These are phyloP conservation scores for Fraxinus xanthoxyloides DNA, from an alignment of 305 asterid species.

Conservation along the genomic window DNA sequence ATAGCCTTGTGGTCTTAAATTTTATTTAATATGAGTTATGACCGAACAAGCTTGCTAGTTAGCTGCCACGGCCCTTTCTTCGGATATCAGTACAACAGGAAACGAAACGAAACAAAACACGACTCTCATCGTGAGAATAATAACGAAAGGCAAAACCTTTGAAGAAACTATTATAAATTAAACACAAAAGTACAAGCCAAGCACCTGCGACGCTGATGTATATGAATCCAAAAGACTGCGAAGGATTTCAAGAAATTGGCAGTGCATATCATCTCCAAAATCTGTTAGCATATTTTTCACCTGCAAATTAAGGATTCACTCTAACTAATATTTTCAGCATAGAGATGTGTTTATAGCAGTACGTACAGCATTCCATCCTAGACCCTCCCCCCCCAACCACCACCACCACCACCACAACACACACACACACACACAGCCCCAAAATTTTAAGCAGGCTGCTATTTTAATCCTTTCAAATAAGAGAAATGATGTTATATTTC, in stretches of 20 bases:
- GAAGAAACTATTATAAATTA: conserved; percentile 7
- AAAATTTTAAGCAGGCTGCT: background rate
- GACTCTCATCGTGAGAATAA: conserved; percentile 2
- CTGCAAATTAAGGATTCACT: conserved; percentile 44
- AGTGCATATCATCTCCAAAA: conserved; percentile 94
- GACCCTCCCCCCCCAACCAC: background rate
- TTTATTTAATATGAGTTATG: conserved; percentile 8
- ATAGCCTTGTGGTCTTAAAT: conserved; percentile 11
- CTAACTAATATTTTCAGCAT: background rate
- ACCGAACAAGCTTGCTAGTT: conserved; percentile 2
- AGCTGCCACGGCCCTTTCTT: conserved; percentile 6
- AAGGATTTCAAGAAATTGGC: conserved; percentile 93
- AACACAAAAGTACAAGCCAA: background rate
- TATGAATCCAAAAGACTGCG: conserved; percentile 90
- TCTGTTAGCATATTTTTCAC: conserved; percentile 88
- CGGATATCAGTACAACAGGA: conserved; percentile 2
- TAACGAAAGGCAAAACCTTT: conserved; percentile 1
- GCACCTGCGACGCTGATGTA: conserved; percentile 76
- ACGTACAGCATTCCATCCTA: background rate
- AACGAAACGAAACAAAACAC: conserved; percentile 2
- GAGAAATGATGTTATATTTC: background rate
- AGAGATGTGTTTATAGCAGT: background rate
- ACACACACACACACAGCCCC: background rate
- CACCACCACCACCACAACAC: too few species aligned
- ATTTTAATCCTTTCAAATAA: background rate